A percentile compares a stretch with the other conserved stretches of the same genome.
Conservation (phyloP, 495 filamentous ascomycete species). For the Penicillium daleae region DNA sequence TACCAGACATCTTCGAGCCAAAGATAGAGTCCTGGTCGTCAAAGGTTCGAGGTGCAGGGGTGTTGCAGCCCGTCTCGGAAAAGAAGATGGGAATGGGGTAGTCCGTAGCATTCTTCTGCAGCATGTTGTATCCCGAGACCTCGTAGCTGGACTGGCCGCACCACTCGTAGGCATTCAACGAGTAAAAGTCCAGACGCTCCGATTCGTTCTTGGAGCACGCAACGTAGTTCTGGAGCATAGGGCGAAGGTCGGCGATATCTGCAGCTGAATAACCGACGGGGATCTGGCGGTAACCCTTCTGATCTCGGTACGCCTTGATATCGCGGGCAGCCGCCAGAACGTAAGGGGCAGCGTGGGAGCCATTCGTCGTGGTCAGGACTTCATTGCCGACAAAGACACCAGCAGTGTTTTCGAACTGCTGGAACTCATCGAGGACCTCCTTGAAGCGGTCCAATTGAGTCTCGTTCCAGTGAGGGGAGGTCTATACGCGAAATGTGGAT, state of each 20-base stretch:
- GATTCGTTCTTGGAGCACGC: conserved; percentile 70
- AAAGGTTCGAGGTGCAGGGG: conserved; percentile 68
- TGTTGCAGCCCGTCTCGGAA: conserved; percentile 81
- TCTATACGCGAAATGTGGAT: conserved; percentile 24
- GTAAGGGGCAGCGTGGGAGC: conserved; percentile 73
- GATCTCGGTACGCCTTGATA: conserved; percentile 78
- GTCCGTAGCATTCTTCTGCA: conserved; percentile 60
- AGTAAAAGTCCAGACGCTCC: conserved; percentile 81
- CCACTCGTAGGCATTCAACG: conserved; percentile 89
- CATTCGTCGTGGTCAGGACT: conserved; percentile 61
- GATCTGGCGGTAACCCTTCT: conserved; percentile 78
- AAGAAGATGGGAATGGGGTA: conserved; percentile 84
- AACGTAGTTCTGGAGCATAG: conserved; percentile 87
- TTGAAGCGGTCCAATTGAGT: conserved; percentile 67
- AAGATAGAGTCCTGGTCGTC: conserved; percentile 79
- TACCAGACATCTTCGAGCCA: conserved; percentile 66
- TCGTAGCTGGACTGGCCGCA: conserved; percentile 68
- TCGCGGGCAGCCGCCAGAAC: conserved; percentile 81
- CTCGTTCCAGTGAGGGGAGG: conserved; percentile 65
- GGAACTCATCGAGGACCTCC: conserved; percentile 78
- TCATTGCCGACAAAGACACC: conserved; percentile 90
- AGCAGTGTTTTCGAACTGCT: conserved; percentile 75
- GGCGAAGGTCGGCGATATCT: conserved; percentile 78
- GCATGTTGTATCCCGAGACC: conserved; percentile 69
- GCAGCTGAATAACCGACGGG: conserved; percentile 91